Conservation (phyloP, 805 yeast genomes). For the Candida rishiriensis region DNA sequence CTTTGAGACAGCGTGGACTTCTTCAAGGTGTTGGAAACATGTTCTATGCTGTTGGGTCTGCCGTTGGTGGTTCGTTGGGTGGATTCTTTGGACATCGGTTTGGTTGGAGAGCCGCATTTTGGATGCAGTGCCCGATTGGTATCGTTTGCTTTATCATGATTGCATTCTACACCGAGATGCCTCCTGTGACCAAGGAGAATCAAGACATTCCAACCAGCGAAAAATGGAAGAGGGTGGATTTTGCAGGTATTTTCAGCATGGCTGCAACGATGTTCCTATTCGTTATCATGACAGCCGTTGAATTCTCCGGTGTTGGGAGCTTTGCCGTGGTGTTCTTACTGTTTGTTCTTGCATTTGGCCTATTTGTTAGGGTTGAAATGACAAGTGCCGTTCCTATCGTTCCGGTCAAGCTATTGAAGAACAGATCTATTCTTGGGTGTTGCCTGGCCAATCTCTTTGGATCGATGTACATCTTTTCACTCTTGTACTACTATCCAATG, state of each 20-base stretch:
- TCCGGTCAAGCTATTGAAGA: conserved; percentile 50
- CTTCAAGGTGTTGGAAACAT: conserved; percentile 84
- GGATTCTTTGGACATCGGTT: conserved; percentile 52
- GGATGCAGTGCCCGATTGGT: conserved; percentile 52
- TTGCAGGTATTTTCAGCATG: conserved; percentile 33
- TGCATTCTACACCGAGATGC: conserved; percentile 39
- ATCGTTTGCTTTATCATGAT: conserved; percentile 33
- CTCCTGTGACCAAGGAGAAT: conserved; percentile 27
- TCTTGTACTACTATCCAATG: conserved; percentile 58
- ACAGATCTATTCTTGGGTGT: conserved; percentile 58
- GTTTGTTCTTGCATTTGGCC: conserved; percentile 4
- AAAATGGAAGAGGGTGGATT: conserved; percentile 53
- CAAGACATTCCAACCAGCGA: conserved; percentile 28
- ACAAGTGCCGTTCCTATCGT: conserved; percentile 49
- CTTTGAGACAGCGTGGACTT: conserved; percentile 75
- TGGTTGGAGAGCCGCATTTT: conserved; percentile 67
- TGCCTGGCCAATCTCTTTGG: conserved; percentile 61
- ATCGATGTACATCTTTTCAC: conserved; percentile 42
- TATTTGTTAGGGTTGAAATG: conserved; percentile 21
- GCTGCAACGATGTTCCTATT: conserved; percentile 29
- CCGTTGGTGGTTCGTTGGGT: conserved; percentile 62
- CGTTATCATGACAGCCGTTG: conserved; percentile 33
- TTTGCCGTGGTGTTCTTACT: conserved; percentile 27
- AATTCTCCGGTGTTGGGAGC: conserved; percentile 40
- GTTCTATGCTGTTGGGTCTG: conserved; percentile 75